These are phyloP conservation scores for Maudiozyma bulderi DNA, from an alignment of 805 yeast species.

Conservation along the genomic window DNA sequence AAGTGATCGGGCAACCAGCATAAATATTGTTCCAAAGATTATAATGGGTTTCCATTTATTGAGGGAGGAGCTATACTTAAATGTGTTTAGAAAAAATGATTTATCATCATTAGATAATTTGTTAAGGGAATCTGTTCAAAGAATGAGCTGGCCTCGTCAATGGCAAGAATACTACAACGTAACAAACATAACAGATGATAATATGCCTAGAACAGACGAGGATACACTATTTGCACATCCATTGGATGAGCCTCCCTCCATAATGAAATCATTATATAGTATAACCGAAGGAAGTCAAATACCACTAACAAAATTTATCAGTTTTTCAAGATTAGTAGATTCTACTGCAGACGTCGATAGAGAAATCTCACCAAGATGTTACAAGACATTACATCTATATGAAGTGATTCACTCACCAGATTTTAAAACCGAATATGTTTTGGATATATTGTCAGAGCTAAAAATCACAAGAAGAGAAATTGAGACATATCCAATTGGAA, in stretches of 20 bases:
- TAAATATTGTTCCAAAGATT: conserved; percentile 40
- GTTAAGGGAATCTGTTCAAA: conserved; percentile 48
- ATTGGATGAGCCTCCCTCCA: conserved; percentile 28
- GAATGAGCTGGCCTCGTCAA: conserved; percentile 65
- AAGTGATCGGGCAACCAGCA: not conserved
- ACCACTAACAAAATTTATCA: conserved; percentile 40
- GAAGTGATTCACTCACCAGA: conserved; percentile 50
- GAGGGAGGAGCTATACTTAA: conserved; percentile 63
- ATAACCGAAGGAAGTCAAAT: conserved; percentile 20
- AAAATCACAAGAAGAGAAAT: conserved; percentile 42
- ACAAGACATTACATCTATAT: conserved; percentile 47
- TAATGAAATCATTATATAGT: conserved; percentile 36
- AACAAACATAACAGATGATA: not conserved
- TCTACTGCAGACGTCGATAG: conserved; percentile 46
- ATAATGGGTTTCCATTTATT: conserved; percentile 63
- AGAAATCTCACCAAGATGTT: conserved; percentile 57
- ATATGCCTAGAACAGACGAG: not conserved
- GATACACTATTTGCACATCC: conserved; percentile 18
- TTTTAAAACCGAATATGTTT: conserved; percentile 43
- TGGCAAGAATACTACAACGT: conserved; percentile 51
- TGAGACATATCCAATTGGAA: conserved; percentile 67
- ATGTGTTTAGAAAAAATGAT: conserved; percentile 34
- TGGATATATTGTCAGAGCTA: conserved; percentile 52
- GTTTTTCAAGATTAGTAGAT: conserved; percentile 59
- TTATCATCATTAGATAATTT: conserved; percentile 40